Evolutionary conservation across 2,329 filamentous ascomycete species (phyloP).

Genomic region (Trichoderma sp.): DNA sequence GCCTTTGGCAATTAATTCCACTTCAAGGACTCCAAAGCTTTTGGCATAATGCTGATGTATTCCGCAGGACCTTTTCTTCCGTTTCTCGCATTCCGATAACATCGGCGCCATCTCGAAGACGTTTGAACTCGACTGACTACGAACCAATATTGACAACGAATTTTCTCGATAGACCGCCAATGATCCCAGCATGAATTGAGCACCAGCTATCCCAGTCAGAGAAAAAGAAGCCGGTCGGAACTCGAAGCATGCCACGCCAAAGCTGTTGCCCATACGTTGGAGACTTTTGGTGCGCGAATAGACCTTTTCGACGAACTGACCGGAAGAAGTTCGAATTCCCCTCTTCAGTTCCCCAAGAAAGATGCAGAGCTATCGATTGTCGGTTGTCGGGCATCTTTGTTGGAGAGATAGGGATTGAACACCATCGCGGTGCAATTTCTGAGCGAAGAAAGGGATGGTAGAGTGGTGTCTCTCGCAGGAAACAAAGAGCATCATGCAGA

Average conservation of each 20-base stretch:
- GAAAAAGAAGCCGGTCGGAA: background rate
- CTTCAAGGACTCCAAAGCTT: background rate
- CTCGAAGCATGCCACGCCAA: background rate
- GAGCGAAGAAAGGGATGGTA: background rate
- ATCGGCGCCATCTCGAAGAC: background rate
- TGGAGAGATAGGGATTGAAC: background rate
- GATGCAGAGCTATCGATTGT: background rate
- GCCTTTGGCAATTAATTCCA: background rate
- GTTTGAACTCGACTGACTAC: background rate
- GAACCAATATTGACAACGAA: background rate
- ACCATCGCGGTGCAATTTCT: background rate
- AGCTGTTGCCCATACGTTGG: background rate
- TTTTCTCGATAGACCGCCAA: too few relatives aligned
- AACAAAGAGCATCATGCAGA: background rate
- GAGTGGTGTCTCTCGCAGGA: background rate
- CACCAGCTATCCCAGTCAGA: too few relatives aligned
- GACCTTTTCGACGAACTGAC: background rate
- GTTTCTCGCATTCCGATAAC: background rate
- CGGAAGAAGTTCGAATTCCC: fast-evolving
- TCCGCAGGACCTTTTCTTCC: background rate
- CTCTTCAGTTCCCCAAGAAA: background rate
- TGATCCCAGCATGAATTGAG: too few relatives aligned
- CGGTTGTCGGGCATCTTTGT: background rate
- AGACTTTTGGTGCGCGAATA: too few relatives aligned
- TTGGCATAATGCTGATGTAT: background rate